Percentiles rank a stretch among this genome's conserved stretches.
phyloP scores from a whole-genome alignment of 2,329 filamentous ascomycete species.

The Aspergillus aculeatinus region DNA sequence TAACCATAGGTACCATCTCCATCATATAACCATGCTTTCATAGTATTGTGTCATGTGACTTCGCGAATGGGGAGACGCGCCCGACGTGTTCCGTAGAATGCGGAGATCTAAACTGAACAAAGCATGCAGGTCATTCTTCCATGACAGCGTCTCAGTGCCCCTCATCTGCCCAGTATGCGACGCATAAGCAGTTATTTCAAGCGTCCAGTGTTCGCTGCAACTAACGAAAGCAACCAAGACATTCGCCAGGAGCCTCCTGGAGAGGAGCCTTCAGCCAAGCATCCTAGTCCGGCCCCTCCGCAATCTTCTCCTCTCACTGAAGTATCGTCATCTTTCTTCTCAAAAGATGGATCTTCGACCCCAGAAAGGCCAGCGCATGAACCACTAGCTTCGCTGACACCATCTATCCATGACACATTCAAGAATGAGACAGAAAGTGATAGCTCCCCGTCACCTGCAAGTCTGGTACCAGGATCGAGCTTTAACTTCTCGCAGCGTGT shows the following conservation, averaged over 20 bases:
- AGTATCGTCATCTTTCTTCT: conserved; percentile 23
- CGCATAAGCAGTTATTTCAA: conserved; percentile 51
- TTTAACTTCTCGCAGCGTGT: conserved; percentile 49
- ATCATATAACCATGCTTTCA: not conserved
- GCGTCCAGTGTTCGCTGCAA: conserved; percentile 28
- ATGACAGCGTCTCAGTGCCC: conserved; percentile 3
- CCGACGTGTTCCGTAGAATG: conserved; percentile 11
- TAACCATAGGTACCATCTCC: too few relatives aligned
- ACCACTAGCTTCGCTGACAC: conserved; percentile 18
- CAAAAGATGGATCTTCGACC: conserved; percentile 18
- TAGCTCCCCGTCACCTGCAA: conserved; percentile 22
- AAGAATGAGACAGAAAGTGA: conserved; percentile 12
- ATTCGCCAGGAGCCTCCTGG: not conserved
- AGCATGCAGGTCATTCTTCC: conserved; percentile 6
- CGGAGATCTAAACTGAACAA: conserved; percentile 8
- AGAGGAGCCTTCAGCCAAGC: conserved; percentile 3
- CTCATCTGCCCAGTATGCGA: conserved; percentile 24
- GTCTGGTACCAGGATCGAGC: conserved; percentile 23
- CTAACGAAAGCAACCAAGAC: not conserved
- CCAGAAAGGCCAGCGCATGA: conserved; percentile 15
- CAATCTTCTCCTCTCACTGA: conserved; percentile 31
- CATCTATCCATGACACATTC: conserved; percentile 9
- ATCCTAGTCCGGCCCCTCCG: conserved; percentile 18
- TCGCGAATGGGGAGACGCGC: conserved; percentile 19
- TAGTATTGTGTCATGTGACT: conserved; percentile 19